Base-by-base conservation (phyloP, 352 stramenopile genomes). In the Globisporangium spinosum region DNA sequence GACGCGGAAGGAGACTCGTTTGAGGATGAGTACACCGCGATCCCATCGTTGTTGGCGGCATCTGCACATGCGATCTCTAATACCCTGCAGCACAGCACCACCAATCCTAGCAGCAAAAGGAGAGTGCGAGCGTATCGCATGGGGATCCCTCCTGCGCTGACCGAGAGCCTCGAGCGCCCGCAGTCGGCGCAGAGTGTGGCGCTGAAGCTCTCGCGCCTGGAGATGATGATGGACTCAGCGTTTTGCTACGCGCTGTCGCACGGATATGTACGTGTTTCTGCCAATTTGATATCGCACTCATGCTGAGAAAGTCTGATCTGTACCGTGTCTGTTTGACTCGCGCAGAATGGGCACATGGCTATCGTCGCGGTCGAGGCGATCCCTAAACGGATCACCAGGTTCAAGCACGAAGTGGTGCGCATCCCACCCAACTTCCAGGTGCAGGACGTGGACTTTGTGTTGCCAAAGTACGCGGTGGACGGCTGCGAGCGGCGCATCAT, bases 201-300 rank as follows among this genome's bases (percentile, higher is more conserved):
- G 9, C 49, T 57, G 49, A 57, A 57, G 22, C 49, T 57, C 49
- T 57, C 49, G 22, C 10, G 49, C 22, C 12, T 57, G 49, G 49
- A 57, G 49, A 57, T 57, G 49, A 34, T 57, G 49, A 57, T 57
- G 49, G 49, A 57, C 49, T 57, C 49, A 22, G 49, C 47, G 7
- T 55, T 23, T 12, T 55, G 47, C n/a, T 55, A 55, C n/a, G 47
- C 47, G 20, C n/a, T 55, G 20, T 55, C 47, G n/a, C 47, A 55
- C 47, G 47, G 47, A 22, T 55, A 45, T 43, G 55, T 60, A 12
- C 8, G 35, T 43, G 8, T 43, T 15, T 43, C 10, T 43, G 9
- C 10, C 35, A 15, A 12, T 43, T 43, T 1, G 8, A 2, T 43
- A 43, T 15, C 10, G 9, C 35, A 43, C 8, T 13, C 35, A 43